Evolutionary conservation across 2,329 filamentous ascomycete genomes (phyloP), one percentile per base, ranked within the genome.

Genomic region (Fusarium sp.): DNA sequence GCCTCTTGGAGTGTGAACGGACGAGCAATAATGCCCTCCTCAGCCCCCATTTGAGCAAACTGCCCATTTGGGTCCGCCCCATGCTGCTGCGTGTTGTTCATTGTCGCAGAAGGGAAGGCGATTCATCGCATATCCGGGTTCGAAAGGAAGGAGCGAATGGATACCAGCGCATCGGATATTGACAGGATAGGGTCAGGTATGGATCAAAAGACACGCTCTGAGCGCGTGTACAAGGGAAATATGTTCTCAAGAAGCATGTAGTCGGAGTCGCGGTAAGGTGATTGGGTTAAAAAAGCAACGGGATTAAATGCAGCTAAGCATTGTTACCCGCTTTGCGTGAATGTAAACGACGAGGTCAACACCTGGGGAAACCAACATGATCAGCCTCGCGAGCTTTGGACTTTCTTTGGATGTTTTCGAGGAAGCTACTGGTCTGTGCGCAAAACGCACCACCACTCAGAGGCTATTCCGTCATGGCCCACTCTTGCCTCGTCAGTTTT

Each of bases 1-100:
- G 93, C 93, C 78, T 96, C 92, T 63, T 92, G 88, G 18, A 96
- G 87, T 7, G 88, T 88, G 78, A 91, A 90, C 3, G 90, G 86
- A 60, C 85, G 80, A 42, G 78, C 73, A 38, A 81, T 70, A 38
- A 81, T 77, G 42, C 76, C 60, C 55, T 78, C 71, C 21, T 69
- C 51, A 51, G 70, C 72, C 60, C 70, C 74, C 54, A 73, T 63
- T 42, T 77, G 74, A 61, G 73, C 70, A 60, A 73, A 70, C 48
- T 75, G 56, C 74, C 83, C 83, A 77, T 83, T 83, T 60, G 79
- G 76, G 46, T 75, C 63, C 46, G 78, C 77, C 59, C 80, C 79
- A 63, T 76, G 76, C 55, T 75, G 69, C 58, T 79, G 75, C 78
- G 80, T 79, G 27, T 73, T 77, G 68, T 77, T 78, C 76, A 76